These are phyloP conservation scores for Pseudopyricularia cyperi DNA, from an alignment of 2,329 filamentous ascomycete species.

Conservation along the genomic window DNA sequence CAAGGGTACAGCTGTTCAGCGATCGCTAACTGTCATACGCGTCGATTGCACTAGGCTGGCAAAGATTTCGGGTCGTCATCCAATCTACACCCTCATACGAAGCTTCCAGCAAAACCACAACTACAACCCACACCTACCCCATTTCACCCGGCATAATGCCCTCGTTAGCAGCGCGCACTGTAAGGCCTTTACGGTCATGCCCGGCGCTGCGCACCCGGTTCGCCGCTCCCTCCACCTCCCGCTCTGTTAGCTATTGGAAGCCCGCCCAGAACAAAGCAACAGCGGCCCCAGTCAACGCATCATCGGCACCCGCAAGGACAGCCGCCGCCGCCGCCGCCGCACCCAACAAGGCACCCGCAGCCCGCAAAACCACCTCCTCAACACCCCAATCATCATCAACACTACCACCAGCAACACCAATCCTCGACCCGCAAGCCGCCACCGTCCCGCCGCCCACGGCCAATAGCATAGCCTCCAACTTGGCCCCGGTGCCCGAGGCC, in stretches of 20 bases:
- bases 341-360: not conserved
- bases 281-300: not conserved
- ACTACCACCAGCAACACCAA: conserved; percentile 9
- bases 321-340: not conserved
- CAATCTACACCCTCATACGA: too few relatives aligned
- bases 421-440: conserved; percentile 14
- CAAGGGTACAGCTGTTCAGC: not conserved
- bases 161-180: not conserved
- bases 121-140: not conserved
- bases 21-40: not conserved
- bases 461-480: conserved; percentile 16
- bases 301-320: not conserved
- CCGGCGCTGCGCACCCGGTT: not conserved
- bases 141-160: not conserved
- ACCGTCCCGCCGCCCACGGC: conserved; percentile 15
- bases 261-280: not conserved
- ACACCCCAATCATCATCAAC: conserved; percentile 5
- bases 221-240: not conserved
- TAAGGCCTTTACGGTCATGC: not conserved
- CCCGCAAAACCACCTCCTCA: not conserved
- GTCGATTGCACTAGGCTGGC: not conserved
- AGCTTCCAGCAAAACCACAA: not conserved
- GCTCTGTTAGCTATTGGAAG: not conserved
- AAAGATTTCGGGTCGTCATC: not conserved
- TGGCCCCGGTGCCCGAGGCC: conserved; percentile 12